Conservation (phyloP, 176 grass and related monocot species). For the Thalia dealbata region DNA sequence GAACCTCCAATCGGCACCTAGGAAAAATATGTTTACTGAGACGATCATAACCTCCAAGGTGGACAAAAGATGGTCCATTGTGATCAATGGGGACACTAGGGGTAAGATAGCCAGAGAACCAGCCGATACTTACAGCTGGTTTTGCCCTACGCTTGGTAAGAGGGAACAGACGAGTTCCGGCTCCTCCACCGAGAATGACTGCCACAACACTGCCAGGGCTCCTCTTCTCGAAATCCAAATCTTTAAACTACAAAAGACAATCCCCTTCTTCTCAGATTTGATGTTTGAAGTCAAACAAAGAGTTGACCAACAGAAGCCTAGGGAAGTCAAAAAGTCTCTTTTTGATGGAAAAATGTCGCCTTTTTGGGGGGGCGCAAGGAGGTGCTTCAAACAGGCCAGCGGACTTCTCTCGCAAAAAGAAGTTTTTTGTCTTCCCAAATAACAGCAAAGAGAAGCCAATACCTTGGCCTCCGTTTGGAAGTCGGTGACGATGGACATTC, state of each 20-base stretch:
- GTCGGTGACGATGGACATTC: not conserved
- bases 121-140: slow-evolving; percentile 57
- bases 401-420: not conserved
- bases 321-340: not conserved
- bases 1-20: slow-evolving; percentile 84
- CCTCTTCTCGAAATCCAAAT: slow-evolving; percentile 27
- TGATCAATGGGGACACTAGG: no score
- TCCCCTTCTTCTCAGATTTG: slow-evolving; percentile 18
- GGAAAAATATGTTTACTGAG: not conserved
- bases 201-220: slow-evolving; percentile 74
- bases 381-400: no score
- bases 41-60: not conserved
- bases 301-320: not conserved
- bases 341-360: no score
- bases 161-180: slow-evolving; percentile 73
- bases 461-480: not conserved
- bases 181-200: slow-evolving; percentile 77
- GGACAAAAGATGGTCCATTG: not conserved
- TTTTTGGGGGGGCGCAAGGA: no score
- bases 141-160: slow-evolving; percentile 88
- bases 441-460: not conserved
- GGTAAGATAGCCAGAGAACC: no score
- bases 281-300: not conserved
- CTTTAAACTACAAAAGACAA: slow-evolving; percentile 38
- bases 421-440: not conserved